These are phyloP conservation scores for Yarrowia bubula DNA, from an alignment of 805 yeast genomes.

Conservation along the genomic window DNA sequence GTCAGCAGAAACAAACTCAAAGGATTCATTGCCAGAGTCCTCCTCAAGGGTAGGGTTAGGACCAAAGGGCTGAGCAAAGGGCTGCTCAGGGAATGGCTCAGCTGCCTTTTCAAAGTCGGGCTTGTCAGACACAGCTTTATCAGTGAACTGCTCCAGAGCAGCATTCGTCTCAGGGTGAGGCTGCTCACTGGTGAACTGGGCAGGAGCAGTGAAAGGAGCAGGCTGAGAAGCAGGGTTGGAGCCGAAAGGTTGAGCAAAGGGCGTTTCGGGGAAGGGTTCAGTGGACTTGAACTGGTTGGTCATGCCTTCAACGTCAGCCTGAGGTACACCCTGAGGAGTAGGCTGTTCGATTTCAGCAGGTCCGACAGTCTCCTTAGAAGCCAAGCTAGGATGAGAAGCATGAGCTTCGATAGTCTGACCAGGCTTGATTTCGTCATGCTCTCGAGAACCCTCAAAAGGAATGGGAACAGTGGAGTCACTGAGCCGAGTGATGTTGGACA, in stretches of 20 bases:
- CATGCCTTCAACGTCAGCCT: constrained; percentile 1
- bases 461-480: constrained; percentile 25
- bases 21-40: constrained; percentile 33
- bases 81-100: constrained; percentile 5
- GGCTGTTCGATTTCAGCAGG: constrained; percentile 1
- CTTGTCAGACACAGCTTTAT: constrained; percentile 12
- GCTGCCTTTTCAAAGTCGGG: constrained; percentile 20
- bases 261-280: constrained; percentile 7
- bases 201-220: constrained; percentile 32
- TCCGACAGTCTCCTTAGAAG: constrained; percentile 12
- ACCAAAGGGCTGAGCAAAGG: constrained; percentile 3
- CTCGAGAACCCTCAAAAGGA: constrained; percentile 23
- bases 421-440: constrained; percentile 15
- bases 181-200: constrained; percentile 5
- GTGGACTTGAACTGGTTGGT: neutral
- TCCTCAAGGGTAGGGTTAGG: constrained; percentile 19
- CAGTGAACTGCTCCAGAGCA: constrained; percentile 33
- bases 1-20: constrained; percentile 41
- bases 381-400: neutral
- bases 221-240: constrained; percentile 38
- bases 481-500: constrained; percentile 24
- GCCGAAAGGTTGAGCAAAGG: constrained; percentile 30
- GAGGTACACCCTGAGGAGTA: neutral
- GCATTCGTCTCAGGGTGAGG: constrained; percentile 25
- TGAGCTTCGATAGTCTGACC: neutral